A percentile compares a stretch with the other conserved stretches of the same genome.
phyloP scores from a whole-genome alignment of 441 rosid species.

The Codiaeum variegatum region DNA sequence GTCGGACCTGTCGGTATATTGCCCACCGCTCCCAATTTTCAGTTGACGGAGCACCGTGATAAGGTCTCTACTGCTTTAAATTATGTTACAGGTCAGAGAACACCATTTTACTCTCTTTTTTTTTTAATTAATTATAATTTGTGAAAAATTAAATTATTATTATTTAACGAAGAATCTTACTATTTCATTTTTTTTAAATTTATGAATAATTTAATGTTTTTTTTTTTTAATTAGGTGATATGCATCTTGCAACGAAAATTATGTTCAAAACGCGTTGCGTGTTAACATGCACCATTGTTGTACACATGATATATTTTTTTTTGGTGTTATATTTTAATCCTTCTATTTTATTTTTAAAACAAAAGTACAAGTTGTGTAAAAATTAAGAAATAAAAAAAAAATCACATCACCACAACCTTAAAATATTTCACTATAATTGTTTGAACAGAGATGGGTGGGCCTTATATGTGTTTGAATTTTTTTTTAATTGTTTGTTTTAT shows the following conservation, averaged over 20 bases:
- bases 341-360: neutral
- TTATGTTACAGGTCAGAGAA: conserved; percentile 55
- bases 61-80: conserved; percentile 43
- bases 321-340: too few relatives aligned
- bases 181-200: neutral
- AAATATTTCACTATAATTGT: too few relatives aligned
- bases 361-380: neutral
- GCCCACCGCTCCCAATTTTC: conserved; percentile 43
- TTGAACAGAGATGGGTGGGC: too few relatives aligned
- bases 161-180: neutral
- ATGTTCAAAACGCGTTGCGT: conserved; percentile 2
- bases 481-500: too few relatives aligned
- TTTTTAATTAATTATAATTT: neutral
- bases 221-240: neutral
- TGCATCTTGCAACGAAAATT: too few relatives aligned
- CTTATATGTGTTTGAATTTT: too few relatives aligned
- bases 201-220: neutral
- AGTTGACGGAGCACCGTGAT: conserved; percentile 47
- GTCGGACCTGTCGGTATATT: conserved; percentile 43
- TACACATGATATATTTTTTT: neutral
- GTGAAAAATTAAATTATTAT: neutral
- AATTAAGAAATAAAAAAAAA: too few relatives aligned
- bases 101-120: neutral
- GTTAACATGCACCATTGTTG: neutral
- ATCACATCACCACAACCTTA: too few relatives aligned